phyloP scores from a whole-genome alignment of 2,329 filamentous ascomycete species.

The Fusarium irregulare region DNA sequence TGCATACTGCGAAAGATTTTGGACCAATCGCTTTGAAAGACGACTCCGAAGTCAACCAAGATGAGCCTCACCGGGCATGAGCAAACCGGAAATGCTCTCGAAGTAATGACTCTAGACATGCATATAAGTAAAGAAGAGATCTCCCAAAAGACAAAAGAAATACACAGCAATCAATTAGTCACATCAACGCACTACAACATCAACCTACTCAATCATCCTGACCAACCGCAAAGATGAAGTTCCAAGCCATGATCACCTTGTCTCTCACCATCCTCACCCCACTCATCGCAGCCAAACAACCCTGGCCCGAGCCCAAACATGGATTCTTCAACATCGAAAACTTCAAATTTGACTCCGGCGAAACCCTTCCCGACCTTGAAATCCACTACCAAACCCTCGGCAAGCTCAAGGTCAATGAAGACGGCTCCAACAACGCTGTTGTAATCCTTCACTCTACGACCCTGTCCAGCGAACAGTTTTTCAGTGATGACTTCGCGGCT shows the following conservation, averaged over 20 bases:
- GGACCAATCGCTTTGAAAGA: background rate
- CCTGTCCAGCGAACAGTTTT: background rate
- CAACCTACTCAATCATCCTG: background rate
- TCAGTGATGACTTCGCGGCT: constrained; percentile 19
- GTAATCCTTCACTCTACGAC: constrained; percentile 24
- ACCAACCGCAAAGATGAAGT: background rate
- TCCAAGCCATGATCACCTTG: fast-evolving
- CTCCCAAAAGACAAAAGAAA: background rate
- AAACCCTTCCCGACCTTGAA: background rate
- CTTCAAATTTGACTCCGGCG: constrained; percentile 19
- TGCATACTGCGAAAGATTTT: background rate
- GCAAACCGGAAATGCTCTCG: fast-evolving
- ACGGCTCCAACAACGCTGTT: constrained; percentile 23
- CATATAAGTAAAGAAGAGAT: background rate
- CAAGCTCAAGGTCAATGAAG: constrained; percentile 13
- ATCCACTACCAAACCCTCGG: constrained; percentile 30
- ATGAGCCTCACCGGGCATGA: background rate
- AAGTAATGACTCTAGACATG: fast-evolving
- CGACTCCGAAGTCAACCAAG: background rate
- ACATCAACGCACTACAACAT: too few species aligned
- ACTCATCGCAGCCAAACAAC: fast-evolving
- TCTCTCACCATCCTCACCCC: fast-evolving
- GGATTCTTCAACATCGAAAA: background rate
- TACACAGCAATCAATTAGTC: background rate
- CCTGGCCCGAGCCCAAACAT: background rate